A percentile compares a stretch with the other conserved stretches of the same genome.
Evolutionary conservation across 257 asterid genomes (phyloP).

Genomic region (Solanum piurae): DNA sequence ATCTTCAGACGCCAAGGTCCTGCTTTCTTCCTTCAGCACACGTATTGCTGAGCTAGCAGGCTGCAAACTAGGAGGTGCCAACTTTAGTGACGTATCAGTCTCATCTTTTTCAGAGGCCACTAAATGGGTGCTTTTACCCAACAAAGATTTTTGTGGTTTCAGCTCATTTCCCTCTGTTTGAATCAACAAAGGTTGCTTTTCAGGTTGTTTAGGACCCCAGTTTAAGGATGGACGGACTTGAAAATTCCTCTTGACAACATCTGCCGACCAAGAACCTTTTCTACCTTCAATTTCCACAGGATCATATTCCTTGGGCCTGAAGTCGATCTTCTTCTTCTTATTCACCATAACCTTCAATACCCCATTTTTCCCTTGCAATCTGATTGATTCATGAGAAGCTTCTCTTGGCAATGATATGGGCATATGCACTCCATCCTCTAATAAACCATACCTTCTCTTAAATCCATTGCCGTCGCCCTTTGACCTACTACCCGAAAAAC

Average conservation of each 20-base stretch:
- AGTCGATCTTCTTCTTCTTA: slow-evolving; percentile 60
- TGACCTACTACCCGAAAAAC: slow-evolving; percentile 29
- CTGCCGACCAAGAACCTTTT: slow-evolving; percentile 27
- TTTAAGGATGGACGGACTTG: slow-evolving; percentile 17
- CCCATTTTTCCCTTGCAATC: slow-evolving; percentile 96
- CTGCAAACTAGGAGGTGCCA: slow-evolving; percentile 48
- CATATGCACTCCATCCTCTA: slow-evolving; percentile 38
- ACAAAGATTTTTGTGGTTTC: slow-evolving; percentile 17
- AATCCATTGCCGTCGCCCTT: slow-evolving; percentile 27
- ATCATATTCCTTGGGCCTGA: slow-evolving; percentile 28
- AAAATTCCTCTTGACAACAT: slow-evolving; percentile 30
- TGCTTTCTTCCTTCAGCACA: slow-evolving; percentile 46
- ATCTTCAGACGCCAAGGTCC: slow-evolving; percentile 10
- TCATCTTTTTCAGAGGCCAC: slow-evolving; percentile 35
- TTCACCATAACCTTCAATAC: slow-evolving; percentile 89
- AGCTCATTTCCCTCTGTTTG: slow-evolving; percentile 28
- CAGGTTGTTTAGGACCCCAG: slow-evolving; percentile 29
- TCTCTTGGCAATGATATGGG: slow-evolving; percentile 50
- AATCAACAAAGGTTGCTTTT: slow-evolving; percentile 19
- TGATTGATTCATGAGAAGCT: slow-evolving; percentile 41
- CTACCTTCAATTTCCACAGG: slow-evolving; percentile 34
- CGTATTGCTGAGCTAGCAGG: slow-evolving; percentile 43
- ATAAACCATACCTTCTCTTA: slow-evolving; percentile 23
- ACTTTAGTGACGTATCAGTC: slow-evolving; percentile 53
- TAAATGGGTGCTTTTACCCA: slow-evolving; percentile 25